Base-by-base conservation (phyloP, 2,329 filamentous ascomycete genomes). In the Paraconiothyrium sp. region DNA sequence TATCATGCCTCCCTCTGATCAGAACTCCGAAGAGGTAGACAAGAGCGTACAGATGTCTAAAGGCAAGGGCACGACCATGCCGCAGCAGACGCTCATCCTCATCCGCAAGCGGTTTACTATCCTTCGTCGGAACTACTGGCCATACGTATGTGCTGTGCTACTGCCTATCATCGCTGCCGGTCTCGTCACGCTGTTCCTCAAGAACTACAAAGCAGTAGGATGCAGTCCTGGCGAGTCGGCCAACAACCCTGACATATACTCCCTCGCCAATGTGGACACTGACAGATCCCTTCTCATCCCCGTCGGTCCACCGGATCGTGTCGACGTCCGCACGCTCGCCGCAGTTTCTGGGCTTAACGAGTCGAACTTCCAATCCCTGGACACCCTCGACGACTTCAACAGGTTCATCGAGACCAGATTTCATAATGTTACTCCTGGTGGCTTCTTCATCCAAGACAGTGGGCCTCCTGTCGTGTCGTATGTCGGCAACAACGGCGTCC, bases 91-190 rank as follows among this genome's bases (percentile, higher is more conserved):
- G 0, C 81, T 84, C 72, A 90, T 96, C 1, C 81, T 97, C 7
- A 92, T 96, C 75, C 81, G 84, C 57, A 97, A 97, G 77, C 86
- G 94, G 34, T 81, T 88, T 60, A 93, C 88, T 0, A 90, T 97
- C 39, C 83, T 97, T 55, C 89, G 90, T 69, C 85, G 90, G 39
- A 97, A 94, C 73, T 91, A 89, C 78, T 83, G 94, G 49, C 91
- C 93, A 0, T 93, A 93, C 60, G 73, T 89, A 8, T 88, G 89
- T 2, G 93, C 92, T 0, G 84, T 97, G 41, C 67, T 93, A 0
- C 87, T 97, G 13, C 94, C 94, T 0, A 86, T 97, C 57, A 83
- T 93, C 59, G 91, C 92, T 0, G 91, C 92, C 20, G 92, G 90
- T 0, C 80, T 97, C 16, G 92, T 93, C 0, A 92, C 90, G 3